Percentiles rank a stretch among this genome's conserved stretches.
Conservation (phyloP, 805 yeast species). For the Kregervanrija pseudodelftensis region DNA sequence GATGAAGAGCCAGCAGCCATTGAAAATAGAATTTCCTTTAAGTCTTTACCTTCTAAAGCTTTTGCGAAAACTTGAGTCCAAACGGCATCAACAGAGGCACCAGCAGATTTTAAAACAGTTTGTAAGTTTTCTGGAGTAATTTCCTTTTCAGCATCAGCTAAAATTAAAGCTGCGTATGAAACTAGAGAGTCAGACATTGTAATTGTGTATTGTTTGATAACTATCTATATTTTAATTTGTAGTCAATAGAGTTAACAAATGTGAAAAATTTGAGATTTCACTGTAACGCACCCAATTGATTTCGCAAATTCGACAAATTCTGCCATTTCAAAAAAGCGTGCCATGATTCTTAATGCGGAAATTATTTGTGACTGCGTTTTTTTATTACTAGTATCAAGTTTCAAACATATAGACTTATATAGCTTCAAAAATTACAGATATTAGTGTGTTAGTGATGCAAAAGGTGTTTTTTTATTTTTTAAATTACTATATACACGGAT, state of each 20-base stretch:
- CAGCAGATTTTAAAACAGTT: conserved; percentile 75
- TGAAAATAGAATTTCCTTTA: conserved; percentile 58
- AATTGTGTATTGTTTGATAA: conserved; percentile 1
- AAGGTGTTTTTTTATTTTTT: too few relatives aligned
- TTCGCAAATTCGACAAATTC: too few relatives aligned
- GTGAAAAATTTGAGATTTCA: neutral
- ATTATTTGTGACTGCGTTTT: conserved; percentile 4
- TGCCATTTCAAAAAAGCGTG: too few relatives aligned
- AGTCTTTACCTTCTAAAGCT: conserved; percentile 78
- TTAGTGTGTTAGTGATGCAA: too few relatives aligned
- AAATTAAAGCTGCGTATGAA: conserved; percentile 96
- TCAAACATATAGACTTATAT: neutral
- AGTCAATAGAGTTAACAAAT: neutral
- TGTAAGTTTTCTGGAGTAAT: conserved; percentile 74
- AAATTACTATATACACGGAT: too few relatives aligned
- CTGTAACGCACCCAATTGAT: neutral
- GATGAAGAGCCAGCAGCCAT: conserved; percentile 71
- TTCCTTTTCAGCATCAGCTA: conserved; percentile 95
- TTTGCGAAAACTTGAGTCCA: conserved; percentile 87
- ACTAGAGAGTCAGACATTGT: conserved; percentile 90
- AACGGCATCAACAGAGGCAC: conserved; percentile 71
- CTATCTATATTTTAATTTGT: neutral
- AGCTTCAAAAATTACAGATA: too few relatives aligned
- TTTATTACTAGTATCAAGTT: neutral
- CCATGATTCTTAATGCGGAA: too few relatives aligned